Percentiles rank a stretch among this genome's conserved stretches.
Conservation (phyloP, 2,329 filamentous ascomycete genomes). For the Lizonia empirigonia region DNA sequence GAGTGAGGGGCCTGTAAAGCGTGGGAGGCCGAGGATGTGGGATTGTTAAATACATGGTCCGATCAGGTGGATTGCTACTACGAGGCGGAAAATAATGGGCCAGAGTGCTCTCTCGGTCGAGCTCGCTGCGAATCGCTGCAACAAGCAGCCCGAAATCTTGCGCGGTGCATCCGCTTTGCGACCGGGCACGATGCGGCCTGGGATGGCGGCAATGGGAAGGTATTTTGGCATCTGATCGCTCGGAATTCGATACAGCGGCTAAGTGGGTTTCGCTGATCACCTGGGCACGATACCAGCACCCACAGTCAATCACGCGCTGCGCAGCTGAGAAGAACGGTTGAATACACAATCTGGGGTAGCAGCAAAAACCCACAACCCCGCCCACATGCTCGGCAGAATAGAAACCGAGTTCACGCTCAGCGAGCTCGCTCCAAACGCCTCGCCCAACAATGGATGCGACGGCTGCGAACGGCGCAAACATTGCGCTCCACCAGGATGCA, state of each 20-base stretch:
- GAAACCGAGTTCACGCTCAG: constrained; percentile 24
- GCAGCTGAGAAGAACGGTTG: constrained; percentile 8
- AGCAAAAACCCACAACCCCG: constrained; percentile 27
- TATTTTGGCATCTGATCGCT: constrained; percentile 10
- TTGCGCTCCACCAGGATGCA: constrained; percentile 33
- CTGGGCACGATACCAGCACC: constrained; percentile 4
- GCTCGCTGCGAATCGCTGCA: constrained; percentile 36
- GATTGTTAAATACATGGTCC: constrained; percentile 30
- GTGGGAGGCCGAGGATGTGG: constrained; percentile 17
- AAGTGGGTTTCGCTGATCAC: constrained; percentile 15
- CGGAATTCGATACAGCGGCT: constrained; percentile 9
- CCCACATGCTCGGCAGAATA: constrained; percentile 22
- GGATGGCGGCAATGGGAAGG: constrained; percentile 6
- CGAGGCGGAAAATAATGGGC: constrained; percentile 19
- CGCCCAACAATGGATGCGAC: constrained; percentile 39
- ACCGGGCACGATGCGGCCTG: neutral
- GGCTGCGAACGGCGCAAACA: constrained; percentile 23
- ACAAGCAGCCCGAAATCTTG: constrained; percentile 6
- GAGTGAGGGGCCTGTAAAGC: constrained; percentile 27
- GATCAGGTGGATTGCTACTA: constrained; percentile 19
- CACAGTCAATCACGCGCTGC: constrained; percentile 22
- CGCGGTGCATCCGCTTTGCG: constrained; percentile 8
- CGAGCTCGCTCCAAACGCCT: constrained; percentile 31
- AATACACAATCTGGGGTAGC: constrained; percentile 34
- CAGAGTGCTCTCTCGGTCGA: constrained; percentile 35